Conservation (phyloP, 176 grass and related monocot genomes). For the Lolium rigidum region DNA sequence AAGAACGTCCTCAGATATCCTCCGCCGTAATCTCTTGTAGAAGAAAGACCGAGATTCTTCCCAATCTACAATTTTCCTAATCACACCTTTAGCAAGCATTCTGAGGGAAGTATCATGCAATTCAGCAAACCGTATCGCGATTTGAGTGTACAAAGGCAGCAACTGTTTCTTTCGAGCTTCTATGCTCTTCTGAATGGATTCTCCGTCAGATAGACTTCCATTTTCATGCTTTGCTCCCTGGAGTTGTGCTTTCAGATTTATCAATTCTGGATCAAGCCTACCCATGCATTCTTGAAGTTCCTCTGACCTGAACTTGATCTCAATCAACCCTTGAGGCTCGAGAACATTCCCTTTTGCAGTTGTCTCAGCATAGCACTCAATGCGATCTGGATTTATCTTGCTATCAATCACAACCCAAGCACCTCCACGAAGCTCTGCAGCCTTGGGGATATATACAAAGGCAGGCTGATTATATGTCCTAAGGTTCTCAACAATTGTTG, state of each 20-base stretch:
- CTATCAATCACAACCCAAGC: conserved; percentile 99
- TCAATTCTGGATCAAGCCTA: conserved; percentile 83
- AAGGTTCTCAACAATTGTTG: conserved; percentile 94
- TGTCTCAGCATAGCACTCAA: conserved; percentile 95
- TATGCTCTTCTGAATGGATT: conserved; percentile 71
- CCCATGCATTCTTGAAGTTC: conserved; percentile 95
- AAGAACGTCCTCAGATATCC: conserved; percentile 71
- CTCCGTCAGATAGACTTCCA: conserved; percentile 48
- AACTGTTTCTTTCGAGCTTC: conserved; percentile 73
- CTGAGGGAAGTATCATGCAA: conserved; percentile 91
- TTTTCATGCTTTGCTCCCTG: conserved; percentile 57
- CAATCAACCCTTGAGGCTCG: conserved; percentile 94
- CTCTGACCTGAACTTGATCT: conserved; percentile 95
- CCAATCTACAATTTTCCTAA: conserved; percentile 94
- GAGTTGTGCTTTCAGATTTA: conserved; percentile 70
- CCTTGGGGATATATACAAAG: conserved; percentile 98
- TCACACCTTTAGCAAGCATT: conserved; percentile 93
- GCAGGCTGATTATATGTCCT: conserved; percentile 98
- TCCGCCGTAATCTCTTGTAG: conserved; percentile 80
- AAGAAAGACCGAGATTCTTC: conserved; percentile 86
- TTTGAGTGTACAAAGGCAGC: conserved; percentile 88
- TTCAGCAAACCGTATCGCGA: conserved; percentile 90
- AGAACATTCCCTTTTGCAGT: conserved; percentile 97
- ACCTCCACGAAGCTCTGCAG: conserved; percentile 91
- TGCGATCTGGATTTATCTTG: conserved; percentile 95